phyloP scores from a whole-genome alignment of 345 rosid genomes.

The Hypericum perforatum region DNA sequence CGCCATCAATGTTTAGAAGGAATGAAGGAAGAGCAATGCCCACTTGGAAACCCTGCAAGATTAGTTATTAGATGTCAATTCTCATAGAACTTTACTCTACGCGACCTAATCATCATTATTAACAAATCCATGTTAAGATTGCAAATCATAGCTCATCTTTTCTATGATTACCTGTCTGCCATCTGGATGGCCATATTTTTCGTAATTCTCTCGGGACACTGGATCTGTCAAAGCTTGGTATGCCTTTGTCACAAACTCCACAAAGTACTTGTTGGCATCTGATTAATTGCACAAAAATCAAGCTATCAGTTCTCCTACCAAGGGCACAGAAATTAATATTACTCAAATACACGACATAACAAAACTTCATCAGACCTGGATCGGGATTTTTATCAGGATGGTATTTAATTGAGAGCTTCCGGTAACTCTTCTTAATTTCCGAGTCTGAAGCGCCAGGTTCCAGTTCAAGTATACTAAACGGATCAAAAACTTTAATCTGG shows the following conservation, averaged over 20 bases:
- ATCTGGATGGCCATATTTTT: constrained; percentile 98
- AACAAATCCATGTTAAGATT: no score
- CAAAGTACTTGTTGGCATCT: constrained; percentile 82
- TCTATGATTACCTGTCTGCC: constrained; percentile 66
- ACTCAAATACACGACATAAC: constrained; percentile 8
- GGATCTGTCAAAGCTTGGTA: constrained; percentile 96
- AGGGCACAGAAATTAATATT: not conserved
- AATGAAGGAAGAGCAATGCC: constrained; percentile 98
- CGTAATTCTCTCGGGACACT: constrained; percentile 85
- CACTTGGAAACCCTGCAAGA: constrained; percentile 92
- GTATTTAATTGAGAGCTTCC: constrained; percentile 79
- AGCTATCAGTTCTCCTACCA: constrained; percentile 1
- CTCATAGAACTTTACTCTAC: constrained; percentile 1
- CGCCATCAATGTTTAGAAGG: constrained; percentile 82
- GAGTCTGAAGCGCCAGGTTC: constrained; percentile 75
- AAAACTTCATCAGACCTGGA: constrained; percentile 63
- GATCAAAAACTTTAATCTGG: constrained; percentile 89
- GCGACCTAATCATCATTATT: not conserved
- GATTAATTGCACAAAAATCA: constrained; percentile 15
- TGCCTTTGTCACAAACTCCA: constrained; percentile 92
- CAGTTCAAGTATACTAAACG: constrained; percentile 73
- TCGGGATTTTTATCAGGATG: constrained; percentile 99
- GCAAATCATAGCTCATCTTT: no score
- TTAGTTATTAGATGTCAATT: constrained; percentile 11
- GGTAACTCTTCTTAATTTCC: constrained; percentile 81